Conservation (phyloP, 345 rosid genomes). For the Corchorus capsularis region DNA sequence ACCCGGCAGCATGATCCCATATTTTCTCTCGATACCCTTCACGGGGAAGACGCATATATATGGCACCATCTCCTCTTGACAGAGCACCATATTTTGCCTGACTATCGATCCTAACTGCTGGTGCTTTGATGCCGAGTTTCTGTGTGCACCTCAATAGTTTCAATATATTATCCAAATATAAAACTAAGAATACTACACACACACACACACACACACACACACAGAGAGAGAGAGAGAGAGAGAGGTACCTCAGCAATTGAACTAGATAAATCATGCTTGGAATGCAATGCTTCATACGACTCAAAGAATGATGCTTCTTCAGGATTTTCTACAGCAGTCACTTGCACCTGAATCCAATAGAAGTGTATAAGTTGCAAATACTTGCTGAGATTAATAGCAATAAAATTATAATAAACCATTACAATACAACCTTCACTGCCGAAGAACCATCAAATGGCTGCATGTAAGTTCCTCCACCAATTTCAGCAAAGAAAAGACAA, state of each 20-base stretch:
- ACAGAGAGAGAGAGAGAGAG: conserved; percentile 17
- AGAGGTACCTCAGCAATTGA: conserved; percentile 62
- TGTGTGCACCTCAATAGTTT: conserved; percentile 29
- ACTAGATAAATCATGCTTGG: conserved; percentile 68
- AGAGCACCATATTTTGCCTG: conserved; percentile 94
- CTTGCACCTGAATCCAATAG: conserved; percentile 62
- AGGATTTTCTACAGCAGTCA: conserved; percentile 66
- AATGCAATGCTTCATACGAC: conserved; percentile 88
- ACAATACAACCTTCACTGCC: conserved; percentile 49
- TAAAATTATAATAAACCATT: not conserved
- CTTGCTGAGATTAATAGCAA: not conserved
- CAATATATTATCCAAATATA: conserved; percentile 8
- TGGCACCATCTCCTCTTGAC: conserved; percentile 94
- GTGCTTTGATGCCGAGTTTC: conserved; percentile 96
- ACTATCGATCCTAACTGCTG: conserved; percentile 91
- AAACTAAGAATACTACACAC: not conserved
- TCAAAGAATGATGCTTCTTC: conserved; percentile 93
- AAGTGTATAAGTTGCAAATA: not conserved
- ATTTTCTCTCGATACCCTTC: conserved; percentile 92
- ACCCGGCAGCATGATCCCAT: conserved; percentile 99
- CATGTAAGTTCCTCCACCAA: conserved; percentile 86
- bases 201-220: not conserved
- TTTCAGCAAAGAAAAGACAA: conserved; percentile 77
- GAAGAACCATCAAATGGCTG: conserved; percentile 63
- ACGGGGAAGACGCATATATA: conserved; percentile 78